A percentile compares a stretch with the other conserved stretches of the same genome.
These are phyloP conservation scores for Debaryomyces psychrophilus DNA, from an alignment of 1,139 yeast genomes.

Conservation along the genomic window DNA sequence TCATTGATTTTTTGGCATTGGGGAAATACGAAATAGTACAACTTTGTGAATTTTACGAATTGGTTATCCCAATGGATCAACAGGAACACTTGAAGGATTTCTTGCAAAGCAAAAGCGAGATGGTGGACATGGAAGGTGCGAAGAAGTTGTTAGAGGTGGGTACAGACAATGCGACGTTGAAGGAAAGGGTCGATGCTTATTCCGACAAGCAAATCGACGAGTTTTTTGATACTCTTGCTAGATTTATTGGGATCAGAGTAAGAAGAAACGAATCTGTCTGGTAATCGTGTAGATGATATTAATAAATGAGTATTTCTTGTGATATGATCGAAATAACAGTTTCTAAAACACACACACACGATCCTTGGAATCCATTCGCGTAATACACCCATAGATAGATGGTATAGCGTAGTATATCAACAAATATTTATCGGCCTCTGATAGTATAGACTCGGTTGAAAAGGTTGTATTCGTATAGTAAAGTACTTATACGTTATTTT, in stretches of 20 bases:
- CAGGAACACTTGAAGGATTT: constrained; percentile 50
- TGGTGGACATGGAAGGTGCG: constrained; percentile 35
- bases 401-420: background rate
- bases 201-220: constrained; percentile 42
- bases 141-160: constrained; percentile 30
- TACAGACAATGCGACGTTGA: constrained; percentile 34
- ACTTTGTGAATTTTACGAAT: constrained; percentile 71
- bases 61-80: constrained; percentile 56
- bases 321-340: background rate
- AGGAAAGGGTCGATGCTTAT: constrained; percentile 38
- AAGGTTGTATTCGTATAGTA: background rate
- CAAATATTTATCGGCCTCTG: background rate
- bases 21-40: constrained; percentile 48
- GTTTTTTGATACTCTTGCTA: constrained; percentile 64
- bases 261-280: constrained; percentile 57
- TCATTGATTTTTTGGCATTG: constrained; percentile 54
- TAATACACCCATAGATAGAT: background rate
- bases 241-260: constrained; percentile 64
- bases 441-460: background rate
- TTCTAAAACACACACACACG: background rate
- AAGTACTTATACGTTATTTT: background rate
- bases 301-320: background rate
- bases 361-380: background rate
- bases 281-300: constrained; percentile 27
- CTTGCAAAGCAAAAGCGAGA: constrained; percentile 42